These are phyloP conservation scores for Priceomyces medius DNA, from an alignment of 805 yeast genomes.

Conservation along the genomic window DNA sequence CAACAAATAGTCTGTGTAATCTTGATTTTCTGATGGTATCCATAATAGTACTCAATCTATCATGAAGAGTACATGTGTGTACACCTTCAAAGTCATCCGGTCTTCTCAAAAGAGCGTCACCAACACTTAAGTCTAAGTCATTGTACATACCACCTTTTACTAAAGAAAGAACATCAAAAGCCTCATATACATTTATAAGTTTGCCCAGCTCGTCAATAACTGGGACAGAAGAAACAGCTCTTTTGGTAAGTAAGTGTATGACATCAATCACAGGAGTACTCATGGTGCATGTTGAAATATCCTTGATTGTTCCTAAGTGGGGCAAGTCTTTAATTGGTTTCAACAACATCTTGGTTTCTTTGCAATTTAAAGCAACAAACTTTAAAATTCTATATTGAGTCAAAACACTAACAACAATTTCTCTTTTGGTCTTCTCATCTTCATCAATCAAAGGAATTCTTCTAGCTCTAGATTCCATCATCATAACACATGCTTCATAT, in stretches of 20 bases:
- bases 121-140: constrained; percentile 86
- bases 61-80: constrained; percentile 87
- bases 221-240: constrained; percentile 90
- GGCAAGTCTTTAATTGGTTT: constrained; percentile 71
- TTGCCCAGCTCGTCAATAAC: constrained; percentile 73
- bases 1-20: constrained; percentile 87
- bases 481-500: constrained; percentile 89
- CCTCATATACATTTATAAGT: constrained; percentile 88
- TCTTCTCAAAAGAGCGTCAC: constrained; percentile 91
- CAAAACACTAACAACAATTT: constrained; percentile 90
- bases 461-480: constrained; percentile 85
- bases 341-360: constrained; percentile 81
- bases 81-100: constrained; percentile 98
- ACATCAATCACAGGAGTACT: constrained; percentile 92
- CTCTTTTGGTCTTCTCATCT: constrained; percentile 88
- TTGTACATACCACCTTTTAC: constrained; percentile 93
- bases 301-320: constrained; percentile 53
- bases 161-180: constrained; percentile 88
- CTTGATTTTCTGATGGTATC: constrained; percentile 91
- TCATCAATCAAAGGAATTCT: constrained; percentile 93
- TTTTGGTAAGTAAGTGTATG: constrained; percentile 72
- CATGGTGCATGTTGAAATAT: constrained; percentile 80
- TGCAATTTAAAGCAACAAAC: constrained; percentile 93
- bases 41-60: constrained; percentile 82
- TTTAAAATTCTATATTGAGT: constrained; percentile 95